A percentile compares a stretch with the other conserved stretches of the same genome.
These are phyloP conservation scores for Trichoderma parareesei DNA, from an alignment of 495 filamentous ascomycete genomes.

Conservation along the genomic window DNA sequence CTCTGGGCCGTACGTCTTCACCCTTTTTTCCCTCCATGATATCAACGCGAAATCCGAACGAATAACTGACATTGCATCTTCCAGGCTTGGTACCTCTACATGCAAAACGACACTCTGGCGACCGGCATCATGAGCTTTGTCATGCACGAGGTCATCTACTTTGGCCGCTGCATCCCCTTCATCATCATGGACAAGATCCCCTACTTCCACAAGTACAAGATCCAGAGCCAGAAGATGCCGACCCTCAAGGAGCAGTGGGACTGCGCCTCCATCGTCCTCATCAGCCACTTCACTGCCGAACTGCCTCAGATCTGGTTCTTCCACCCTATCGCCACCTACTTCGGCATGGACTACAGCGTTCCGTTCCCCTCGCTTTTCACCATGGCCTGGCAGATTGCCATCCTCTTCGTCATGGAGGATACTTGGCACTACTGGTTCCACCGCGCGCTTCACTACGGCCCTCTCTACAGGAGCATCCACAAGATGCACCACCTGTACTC, in stretches of 20 bases:
- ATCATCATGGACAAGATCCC: conserved; percentile 85
- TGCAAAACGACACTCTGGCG: conserved; percentile 93
- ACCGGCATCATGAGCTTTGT: conserved; percentile 95
- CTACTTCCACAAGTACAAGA: conserved; percentile 85
- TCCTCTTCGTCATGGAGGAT: conserved; percentile 96
- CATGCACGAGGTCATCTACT: conserved; percentile 93
- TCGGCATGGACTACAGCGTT: conserved; percentile 79
- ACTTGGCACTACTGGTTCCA: conserved; percentile 98
- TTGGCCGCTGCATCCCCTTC: conserved; percentile 87
- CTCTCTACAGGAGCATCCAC: conserved; percentile 89
- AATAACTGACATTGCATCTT: neutral
- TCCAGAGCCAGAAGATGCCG: conserved; percentile 85
- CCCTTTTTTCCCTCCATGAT: neutral
- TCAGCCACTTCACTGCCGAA: conserved; percentile 94
- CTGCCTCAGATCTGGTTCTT: conserved; percentile 98
- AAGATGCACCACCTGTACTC: conserved; percentile 99
- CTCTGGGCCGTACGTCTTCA: conserved; percentile 70
- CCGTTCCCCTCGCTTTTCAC: conserved; percentile 79
- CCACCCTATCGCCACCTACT: conserved; percentile 93
- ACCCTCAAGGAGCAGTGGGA: conserved; percentile 87
- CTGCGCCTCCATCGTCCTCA: conserved; percentile 82
- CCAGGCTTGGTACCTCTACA: conserved; percentile 83
- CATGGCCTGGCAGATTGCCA: conserved; percentile 83
- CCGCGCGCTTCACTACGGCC: conserved; percentile 89
- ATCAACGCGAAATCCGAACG: neutral